Percentiles rank a stretch among this genome's conserved stretches.
Conservation (phyloP, 257 asterid species). For the Osmanthus fragrans region DNA sequence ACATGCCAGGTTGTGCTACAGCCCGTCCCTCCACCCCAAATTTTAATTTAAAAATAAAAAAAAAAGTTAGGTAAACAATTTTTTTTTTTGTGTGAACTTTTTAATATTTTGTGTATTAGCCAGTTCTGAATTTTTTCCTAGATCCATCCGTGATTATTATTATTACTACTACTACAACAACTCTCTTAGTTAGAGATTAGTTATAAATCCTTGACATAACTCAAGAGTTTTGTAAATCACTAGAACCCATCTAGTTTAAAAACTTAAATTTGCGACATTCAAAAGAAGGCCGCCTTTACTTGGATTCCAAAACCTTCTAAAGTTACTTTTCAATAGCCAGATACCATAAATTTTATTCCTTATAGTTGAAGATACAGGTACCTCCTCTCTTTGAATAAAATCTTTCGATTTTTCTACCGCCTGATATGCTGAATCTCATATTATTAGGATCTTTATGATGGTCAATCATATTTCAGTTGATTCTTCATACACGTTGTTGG, state of each 20-base stretch:
- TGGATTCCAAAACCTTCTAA: constrained; percentile 33
- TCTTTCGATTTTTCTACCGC: background rate
- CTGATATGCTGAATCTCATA: background rate
- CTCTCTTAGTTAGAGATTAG: no score
- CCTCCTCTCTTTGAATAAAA: background rate
- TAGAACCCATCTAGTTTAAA: background rate
- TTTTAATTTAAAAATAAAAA: no score
- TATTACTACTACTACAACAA: no score
- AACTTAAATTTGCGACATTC: constrained; percentile 6
- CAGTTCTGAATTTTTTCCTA: no score
- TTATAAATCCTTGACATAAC: background rate
- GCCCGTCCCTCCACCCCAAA: no score
- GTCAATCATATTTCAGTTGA: background rate
- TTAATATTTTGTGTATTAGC: no score
- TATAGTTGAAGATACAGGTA: constrained; percentile 1
- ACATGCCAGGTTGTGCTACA: no score
- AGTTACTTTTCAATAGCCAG: constrained; percentile 23
- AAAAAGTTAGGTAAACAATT: no score
- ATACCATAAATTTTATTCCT: constrained; percentile 25
- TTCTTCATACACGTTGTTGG: background rate
- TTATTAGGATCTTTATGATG: background rate
- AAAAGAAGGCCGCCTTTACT: constrained; percentile 33
- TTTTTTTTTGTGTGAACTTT: no score
- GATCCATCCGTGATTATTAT: no score
- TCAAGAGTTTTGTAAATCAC: background rate